phyloP scores from a whole-genome alignment of 495 filamentous ascomycete species.

The Gamarada debralockiae region DNA sequence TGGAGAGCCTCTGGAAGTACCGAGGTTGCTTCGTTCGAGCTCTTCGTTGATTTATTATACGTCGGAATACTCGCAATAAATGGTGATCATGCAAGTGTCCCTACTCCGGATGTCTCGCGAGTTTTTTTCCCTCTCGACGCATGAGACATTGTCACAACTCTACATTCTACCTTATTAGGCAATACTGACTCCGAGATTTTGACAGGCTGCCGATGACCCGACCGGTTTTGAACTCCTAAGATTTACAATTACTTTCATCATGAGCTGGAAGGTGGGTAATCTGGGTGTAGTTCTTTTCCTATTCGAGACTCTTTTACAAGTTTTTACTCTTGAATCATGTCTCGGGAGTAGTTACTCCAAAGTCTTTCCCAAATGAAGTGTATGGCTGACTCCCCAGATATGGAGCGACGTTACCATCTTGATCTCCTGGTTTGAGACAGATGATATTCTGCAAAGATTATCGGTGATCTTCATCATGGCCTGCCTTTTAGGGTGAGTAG shows the following conservation, averaged over 20 bases:
- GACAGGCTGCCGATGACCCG: constrained; percentile 46
- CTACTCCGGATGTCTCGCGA: no score
- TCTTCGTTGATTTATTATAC: constrained; percentile 48
- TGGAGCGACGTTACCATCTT: constrained; percentile 51
- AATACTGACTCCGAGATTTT: constrained; percentile 23
- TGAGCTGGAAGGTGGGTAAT: constrained; percentile 40
- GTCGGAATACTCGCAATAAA: constrained; percentile 51
- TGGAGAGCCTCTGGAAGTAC: constrained; percentile 50
- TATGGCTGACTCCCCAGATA: constrained; percentile 33
- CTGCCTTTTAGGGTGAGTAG: constrained; percentile 50
- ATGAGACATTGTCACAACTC: neutral
- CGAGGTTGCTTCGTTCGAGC: constrained; percentile 53
- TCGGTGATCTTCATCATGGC: constrained; percentile 50
- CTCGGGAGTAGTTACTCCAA: no score
- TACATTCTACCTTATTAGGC: no score
- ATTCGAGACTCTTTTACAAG: no score
- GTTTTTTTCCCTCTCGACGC: no score
- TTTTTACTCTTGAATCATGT: no score
- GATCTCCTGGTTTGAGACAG: constrained; percentile 53
- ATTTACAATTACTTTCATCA: constrained; percentile 51
- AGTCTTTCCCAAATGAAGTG: no score
- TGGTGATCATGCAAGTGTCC: constrained; percentile 47
- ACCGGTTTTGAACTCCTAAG: constrained; percentile 43
- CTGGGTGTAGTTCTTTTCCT: no score
- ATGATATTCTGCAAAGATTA: constrained; percentile 52